These are phyloP conservation scores for Phytophthora sp. DNA, from an alignment of 352 stramenopile genomes.

Conservation along the genomic window DNA sequence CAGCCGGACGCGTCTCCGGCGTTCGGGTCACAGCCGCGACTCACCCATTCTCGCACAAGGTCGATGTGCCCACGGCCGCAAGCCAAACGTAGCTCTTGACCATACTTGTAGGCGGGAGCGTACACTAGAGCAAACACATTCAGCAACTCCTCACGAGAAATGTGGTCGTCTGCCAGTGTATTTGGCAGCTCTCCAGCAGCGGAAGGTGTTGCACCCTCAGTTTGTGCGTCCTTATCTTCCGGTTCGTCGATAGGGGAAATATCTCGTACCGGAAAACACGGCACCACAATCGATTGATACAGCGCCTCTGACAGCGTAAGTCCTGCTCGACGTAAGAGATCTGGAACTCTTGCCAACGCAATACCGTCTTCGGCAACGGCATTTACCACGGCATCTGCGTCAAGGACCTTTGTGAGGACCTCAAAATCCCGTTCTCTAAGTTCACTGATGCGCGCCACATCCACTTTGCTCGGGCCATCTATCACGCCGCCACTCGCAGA, in stretches of 20 bases:
- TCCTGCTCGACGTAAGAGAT: constrained; percentile 41
- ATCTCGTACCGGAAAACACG: constrained; percentile 27
- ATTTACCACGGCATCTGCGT: constrained; percentile 22
- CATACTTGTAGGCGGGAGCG: constrained; percentile 75
- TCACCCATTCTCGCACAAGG: constrained; percentile 48
- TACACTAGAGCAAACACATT: constrained; percentile 70
- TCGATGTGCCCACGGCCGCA: constrained; percentile 63
- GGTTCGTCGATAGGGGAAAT: neutral
- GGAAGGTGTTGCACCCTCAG: neutral
- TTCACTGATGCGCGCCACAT: constrained; percentile 71
- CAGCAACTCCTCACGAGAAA: constrained; percentile 44
- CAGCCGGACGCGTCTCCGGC: constrained; percentile 68
- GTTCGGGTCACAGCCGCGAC: constrained; percentile 67
- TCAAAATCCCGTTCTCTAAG: constrained; percentile 65
- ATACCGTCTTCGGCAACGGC: constrained; percentile 6
- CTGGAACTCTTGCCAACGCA: constrained; percentile 34
- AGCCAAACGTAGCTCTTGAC: constrained; percentile 61
- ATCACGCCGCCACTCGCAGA: constrained; percentile 56
- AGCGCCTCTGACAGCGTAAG: constrained; percentile 42
- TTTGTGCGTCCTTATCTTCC: neutral
- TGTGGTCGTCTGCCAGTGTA: neutral
- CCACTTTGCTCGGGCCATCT: constrained; percentile 58
- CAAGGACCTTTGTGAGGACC: constrained; percentile 38
- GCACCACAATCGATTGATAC: constrained; percentile 47
- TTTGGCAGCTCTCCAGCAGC: neutral